Evolutionary conservation across 2,329 filamentous ascomycete genomes (phyloP), one percentile per base, ranked within the genome.

Genomic region (Metarhizium sp.): DNA sequence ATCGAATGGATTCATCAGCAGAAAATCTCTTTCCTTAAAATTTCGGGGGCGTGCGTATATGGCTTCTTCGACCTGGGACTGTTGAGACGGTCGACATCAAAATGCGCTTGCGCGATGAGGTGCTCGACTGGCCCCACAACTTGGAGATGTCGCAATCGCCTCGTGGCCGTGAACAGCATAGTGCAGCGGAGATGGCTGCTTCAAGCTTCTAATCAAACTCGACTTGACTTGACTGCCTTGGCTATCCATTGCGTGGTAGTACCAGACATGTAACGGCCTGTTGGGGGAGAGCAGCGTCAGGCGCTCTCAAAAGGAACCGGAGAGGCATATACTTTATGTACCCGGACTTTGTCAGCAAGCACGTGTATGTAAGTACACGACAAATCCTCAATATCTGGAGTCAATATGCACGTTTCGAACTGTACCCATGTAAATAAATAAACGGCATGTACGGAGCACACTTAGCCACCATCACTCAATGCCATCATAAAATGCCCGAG

Each of bases 111-210:
- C 50, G 56, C 51, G 53, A 57, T 57, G 54, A 57, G 53, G 53
- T 38, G 54, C 51, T 57, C 54, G 13, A 32, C 20, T 34, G 6
- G 56, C 56, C 56, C 53, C 53, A 49, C 53, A 50, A 42, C 25
- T 8, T 36, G 40, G 7, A 32, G 47, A 59, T 59, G 57, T 57
- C 55, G 57, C 55, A 30, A 59, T 59, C 57, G 55, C 30, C 47
- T 50, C 29, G 29, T 38, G 53, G n/a, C 55, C 49, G 47, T 25
- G 34, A 46, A 47, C 30, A 34, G 54, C 36, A 50, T 52, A 52
- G 54, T 43, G 36, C 43, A 32, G 45, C 42, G 48, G 51, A 48
- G 43, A 51, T 50, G n/a, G 10, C 14, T 30, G 50, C 36, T 36
- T 51, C 36, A 18, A 18, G 32, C 45, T 29, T 13, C 20, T 6